These are phyloP conservation scores for Triangularia verruculosa DNA, from an alignment of 2,329 filamentous ascomycete genomes.

Conservation along the genomic window DNA sequence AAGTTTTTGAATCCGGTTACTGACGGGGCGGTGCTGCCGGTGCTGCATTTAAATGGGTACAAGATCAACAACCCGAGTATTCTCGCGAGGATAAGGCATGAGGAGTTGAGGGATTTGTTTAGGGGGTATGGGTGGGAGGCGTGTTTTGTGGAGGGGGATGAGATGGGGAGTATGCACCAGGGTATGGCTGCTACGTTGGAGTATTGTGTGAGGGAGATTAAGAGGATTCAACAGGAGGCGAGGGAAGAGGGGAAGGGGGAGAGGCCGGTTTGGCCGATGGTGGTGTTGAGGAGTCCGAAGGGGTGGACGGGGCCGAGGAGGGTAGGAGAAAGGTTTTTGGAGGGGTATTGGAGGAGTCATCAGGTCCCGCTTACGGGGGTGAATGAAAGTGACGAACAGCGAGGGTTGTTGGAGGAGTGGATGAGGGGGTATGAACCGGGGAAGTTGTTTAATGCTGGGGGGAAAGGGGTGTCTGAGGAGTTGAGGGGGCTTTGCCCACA, in stretches of 20 bases:
- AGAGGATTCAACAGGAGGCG: conserved; percentile 65
- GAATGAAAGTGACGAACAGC: conserved; percentile 59
- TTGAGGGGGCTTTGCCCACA: conserved; percentile 60
- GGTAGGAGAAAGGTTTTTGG: conserved; percentile 64
- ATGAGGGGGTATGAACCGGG: conserved; percentile 75
- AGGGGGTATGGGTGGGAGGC: conserved; percentile 74
- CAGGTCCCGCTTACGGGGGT: conserved; percentile 75
- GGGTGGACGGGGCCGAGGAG: conserved; percentile 76
- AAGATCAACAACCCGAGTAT: conserved; percentile 81
- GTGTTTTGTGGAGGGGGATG: conserved; percentile 76
- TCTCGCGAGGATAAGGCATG: conserved; percentile 69
- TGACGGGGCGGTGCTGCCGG: conserved; percentile 73
- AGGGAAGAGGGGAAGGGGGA: conserved; percentile 67
- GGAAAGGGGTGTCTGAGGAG: conserved; percentile 59
- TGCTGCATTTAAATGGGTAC: conserved; percentile 78
- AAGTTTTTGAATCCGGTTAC: conserved; percentile 79
- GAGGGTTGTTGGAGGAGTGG: conserved; percentile 70
- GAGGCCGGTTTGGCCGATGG: conserved; percentile 75
- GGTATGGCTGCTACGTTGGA: conserved; percentile 77
- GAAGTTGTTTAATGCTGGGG: conserved; percentile 57
- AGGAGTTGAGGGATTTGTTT: conserved; percentile 68
- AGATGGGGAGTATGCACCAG: conserved; percentile 73
- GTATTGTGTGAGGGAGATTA: conserved; percentile 67
- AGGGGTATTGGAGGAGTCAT: conserved; percentile 76
- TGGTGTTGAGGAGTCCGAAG: conserved; percentile 73